phyloP scores from a whole-genome alignment of 2,329 filamentous ascomycete genomes.

The Calonectria pseudoturangicola region DNA sequence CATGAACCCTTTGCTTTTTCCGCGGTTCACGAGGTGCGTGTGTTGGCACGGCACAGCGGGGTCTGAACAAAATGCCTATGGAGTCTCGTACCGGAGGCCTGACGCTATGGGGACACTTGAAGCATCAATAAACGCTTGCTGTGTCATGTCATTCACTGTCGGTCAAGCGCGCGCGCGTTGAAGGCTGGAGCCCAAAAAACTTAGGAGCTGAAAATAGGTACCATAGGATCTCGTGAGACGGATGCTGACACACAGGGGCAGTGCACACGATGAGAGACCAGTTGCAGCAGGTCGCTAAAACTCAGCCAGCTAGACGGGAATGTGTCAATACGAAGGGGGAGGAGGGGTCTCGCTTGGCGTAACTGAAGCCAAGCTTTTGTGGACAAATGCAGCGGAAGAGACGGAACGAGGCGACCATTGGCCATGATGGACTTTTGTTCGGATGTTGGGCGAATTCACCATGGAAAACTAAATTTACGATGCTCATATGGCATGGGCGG shows the following conservation, averaged over 20 bases:
- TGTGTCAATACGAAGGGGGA: slow-evolving; percentile 4
- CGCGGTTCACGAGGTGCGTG: slow-evolving; percentile 10
- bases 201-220: slow-evolving; percentile 14
- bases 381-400: slow-evolving; percentile 13
- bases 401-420: not conserved
- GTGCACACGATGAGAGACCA: not conserved
- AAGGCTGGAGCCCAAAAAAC: not conserved
- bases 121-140: not conserved
- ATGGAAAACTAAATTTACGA: not conserved
- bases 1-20: slow-evolving; percentile 22
- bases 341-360: not conserved
- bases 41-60: slow-evolving; percentile 7
- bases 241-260: slow-evolving; percentile 13
- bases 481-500: not conserved
- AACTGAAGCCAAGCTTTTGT: not conserved
- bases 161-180: slow-evolving; percentile 4
- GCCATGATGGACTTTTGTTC: not conserved
- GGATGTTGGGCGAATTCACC: not conserved
- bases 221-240: slow-evolving; percentile 16
- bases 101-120: not conserved
- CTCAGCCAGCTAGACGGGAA: not conserved
- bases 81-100: slow-evolving; percentile 5
- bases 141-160: slow-evolving; percentile 8
- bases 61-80: not conserved
- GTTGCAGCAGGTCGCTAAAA: not conserved